These are phyloP conservation scores for Wickerhamiella sergipiensis DNA, from an alignment of 805 yeast species.

Conservation along the genomic window DNA sequence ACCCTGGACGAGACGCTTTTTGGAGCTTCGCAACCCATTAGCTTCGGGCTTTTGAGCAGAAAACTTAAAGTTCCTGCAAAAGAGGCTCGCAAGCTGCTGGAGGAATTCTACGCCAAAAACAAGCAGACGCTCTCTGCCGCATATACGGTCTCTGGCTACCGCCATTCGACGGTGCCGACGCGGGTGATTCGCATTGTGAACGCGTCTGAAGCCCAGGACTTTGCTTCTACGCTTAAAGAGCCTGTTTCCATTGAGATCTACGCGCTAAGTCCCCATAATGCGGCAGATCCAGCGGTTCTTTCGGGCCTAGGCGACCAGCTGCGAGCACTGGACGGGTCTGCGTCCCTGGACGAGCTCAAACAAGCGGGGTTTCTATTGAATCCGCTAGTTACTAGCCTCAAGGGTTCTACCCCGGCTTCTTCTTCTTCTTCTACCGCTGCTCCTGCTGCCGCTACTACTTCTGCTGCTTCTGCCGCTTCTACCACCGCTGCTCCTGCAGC, in stretches of 20 bases:
- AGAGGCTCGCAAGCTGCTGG: conserved; percentile 4
- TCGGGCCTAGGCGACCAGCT: not conserved
- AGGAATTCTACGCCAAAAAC: conserved; percentile 3
- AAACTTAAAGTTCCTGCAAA: not conserved
- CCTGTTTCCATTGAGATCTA: not conserved
- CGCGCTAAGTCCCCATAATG: conserved; percentile 4
- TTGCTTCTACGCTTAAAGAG: no score
- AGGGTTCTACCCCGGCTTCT: not conserved
- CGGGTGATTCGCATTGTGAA: not conserved
- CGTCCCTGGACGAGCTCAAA: not conserved
- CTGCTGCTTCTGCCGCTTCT: not conserved
- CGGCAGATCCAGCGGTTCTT: conserved; percentile 6
- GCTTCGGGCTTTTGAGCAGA: conserved; percentile 6
- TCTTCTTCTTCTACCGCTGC: not conserved
- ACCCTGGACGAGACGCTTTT: not conserved
- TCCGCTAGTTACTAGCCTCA: conserved; percentile 4
- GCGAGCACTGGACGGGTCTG: conserved; percentile 1
- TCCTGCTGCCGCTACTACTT: not conserved
- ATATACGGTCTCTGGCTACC: not conserved
- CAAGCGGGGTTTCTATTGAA: conserved; percentile 4
- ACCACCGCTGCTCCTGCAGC: not conserved
- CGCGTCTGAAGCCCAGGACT: not conserved
- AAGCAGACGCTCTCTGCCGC: conserved; percentile 5
- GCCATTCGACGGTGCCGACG: not conserved
- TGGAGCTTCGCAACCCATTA: conserved; percentile 2